Percentiles rank a stretch among this genome's conserved stretches.
Evolutionary conservation across 345 rosid species (phyloP).

Genomic region (Hypericum perforatum): DNA sequence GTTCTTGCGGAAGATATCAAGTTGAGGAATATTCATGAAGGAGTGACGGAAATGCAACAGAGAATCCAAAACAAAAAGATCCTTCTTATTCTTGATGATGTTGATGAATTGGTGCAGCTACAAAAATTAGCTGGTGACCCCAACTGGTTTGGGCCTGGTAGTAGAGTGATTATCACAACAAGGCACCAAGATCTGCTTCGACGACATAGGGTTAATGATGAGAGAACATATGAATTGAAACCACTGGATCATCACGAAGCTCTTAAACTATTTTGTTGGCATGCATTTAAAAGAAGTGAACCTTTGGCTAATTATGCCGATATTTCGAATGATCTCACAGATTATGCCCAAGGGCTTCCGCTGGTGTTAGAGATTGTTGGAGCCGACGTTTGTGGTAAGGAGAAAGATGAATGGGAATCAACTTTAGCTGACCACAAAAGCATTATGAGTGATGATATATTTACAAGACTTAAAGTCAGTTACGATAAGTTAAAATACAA

Average conservation of each 20-base stretch:
- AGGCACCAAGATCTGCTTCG: slow-evolving; percentile 3
- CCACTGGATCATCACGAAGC: background rate
- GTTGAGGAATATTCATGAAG: too few relatives aligned
- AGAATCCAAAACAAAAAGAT: background rate
- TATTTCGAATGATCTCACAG: background rate
- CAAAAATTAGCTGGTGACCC: background rate
- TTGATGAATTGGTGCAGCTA: slow-evolving; percentile 4
- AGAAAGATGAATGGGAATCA: background rate
- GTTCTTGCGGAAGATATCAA: too few relatives aligned
- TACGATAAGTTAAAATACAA: slow-evolving; percentile 2
- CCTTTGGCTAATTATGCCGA: background rate
- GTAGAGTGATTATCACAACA: slow-evolving; percentile 5
- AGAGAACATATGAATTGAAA: background rate
- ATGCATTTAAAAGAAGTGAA: background rate
- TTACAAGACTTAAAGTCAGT: background rate
- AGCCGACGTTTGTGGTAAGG: background rate
- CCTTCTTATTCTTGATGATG: slow-evolving; percentile 12
- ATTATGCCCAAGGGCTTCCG: slow-evolving; percentile 3
- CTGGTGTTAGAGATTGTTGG: background rate
- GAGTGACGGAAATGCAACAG: too few relatives aligned
- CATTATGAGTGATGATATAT: background rate
- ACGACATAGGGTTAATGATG: background rate
- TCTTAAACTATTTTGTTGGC: background rate
- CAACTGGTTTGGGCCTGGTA: background rate
- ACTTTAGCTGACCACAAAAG: background rate